Conservation (phyloP, 495 filamentous ascomycete species). For the Astrothelium subdiscretum region DNA sequence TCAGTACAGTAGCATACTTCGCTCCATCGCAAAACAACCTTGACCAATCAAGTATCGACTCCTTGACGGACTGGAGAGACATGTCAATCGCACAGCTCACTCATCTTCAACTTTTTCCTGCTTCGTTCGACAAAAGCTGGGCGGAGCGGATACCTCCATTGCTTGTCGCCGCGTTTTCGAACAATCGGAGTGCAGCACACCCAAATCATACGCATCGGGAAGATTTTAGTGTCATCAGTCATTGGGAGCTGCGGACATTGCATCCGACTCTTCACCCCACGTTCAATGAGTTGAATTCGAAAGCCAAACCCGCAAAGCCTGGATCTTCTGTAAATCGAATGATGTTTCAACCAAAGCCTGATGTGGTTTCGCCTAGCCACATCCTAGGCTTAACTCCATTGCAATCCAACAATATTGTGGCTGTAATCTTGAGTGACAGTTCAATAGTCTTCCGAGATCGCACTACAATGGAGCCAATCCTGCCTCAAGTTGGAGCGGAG, state of each 20-base stretch:
- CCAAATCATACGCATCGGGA: constrained; percentile 44
- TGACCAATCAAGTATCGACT: constrained; percentile 7
- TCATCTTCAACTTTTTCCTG: constrained; percentile 25
- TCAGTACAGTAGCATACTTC: constrained; percentile 4
- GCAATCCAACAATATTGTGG: constrained; percentile 55
- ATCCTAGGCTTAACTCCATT: constrained; percentile 55
- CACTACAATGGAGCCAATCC: constrained; percentile 52
- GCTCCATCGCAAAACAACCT: constrained; percentile 28
- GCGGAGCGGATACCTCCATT: constrained; percentile 42
- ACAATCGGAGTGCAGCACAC: constrained; percentile 38
- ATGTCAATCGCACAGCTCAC: constrained; percentile 16
- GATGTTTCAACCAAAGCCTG: constrained; percentile 53
- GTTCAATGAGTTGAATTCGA: constrained; percentile 61
- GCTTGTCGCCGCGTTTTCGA: constrained; percentile 61
- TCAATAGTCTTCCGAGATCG: constrained; percentile 68
- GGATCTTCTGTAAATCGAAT: neutral
- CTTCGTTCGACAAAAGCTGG: constrained; percentile 24
- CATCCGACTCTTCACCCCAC: constrained; percentile 52
- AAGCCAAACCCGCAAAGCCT: constrained; percentile 39
- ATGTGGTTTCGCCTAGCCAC: constrained; percentile 52
- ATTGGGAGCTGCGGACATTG: constrained; percentile 61
- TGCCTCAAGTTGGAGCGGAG: constrained; percentile 46
- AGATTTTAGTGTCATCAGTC: constrained; percentile 54
- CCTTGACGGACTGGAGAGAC: neutral
- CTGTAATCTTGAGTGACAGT: constrained; percentile 62